Conservation (phyloP, 441 rosid genomes). For the Brassica hybrid region DNA sequence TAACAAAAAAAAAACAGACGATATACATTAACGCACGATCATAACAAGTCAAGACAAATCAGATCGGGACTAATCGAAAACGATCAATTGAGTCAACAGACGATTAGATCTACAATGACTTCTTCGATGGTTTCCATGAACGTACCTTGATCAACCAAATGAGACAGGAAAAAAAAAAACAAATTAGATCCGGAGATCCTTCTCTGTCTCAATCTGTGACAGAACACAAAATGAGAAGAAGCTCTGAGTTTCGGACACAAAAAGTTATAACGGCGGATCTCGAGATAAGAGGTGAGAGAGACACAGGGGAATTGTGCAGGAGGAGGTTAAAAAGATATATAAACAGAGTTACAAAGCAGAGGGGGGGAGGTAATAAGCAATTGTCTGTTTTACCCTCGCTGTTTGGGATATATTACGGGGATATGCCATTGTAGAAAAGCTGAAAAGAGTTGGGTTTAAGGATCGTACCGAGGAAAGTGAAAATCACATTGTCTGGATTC, state of each 20-base stretch:
- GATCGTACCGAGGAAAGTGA: constrained; percentile 34
- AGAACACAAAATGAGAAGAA: constrained; percentile 12
- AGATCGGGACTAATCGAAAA: constrained; percentile 9
- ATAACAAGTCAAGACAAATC: background rate
- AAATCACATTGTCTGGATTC: constrained; percentile 22
- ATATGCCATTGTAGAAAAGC: constrained; percentile 11
- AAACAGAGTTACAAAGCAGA: constrained; percentile 31
- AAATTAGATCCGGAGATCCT: constrained; percentile 32
- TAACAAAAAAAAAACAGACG: background rate
- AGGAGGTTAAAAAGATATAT: constrained; percentile 34
- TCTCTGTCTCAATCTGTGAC: background rate
- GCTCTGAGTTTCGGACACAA: constrained; percentile 21
- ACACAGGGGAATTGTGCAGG: constrained; percentile 40
- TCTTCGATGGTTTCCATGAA: background rate
- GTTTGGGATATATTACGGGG: constrained; percentile 13
- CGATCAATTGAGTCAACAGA: background rate
- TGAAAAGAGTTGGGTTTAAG: constrained; percentile 36
- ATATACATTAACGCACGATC: background rate
- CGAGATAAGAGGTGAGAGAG: constrained; percentile 22
- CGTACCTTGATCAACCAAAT: constrained; percentile 39
- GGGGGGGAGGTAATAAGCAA: background rate
- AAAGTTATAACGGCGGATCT: constrained; percentile 44
- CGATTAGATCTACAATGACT: constrained; percentile 22
- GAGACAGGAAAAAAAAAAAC: background rate
- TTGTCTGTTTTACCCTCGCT: constrained; percentile 15